These are phyloP conservation scores for Emmonsiellopsis sp. DNA, from an alignment of 2,329 filamentous ascomycete genomes.

Conservation along the genomic window DNA sequence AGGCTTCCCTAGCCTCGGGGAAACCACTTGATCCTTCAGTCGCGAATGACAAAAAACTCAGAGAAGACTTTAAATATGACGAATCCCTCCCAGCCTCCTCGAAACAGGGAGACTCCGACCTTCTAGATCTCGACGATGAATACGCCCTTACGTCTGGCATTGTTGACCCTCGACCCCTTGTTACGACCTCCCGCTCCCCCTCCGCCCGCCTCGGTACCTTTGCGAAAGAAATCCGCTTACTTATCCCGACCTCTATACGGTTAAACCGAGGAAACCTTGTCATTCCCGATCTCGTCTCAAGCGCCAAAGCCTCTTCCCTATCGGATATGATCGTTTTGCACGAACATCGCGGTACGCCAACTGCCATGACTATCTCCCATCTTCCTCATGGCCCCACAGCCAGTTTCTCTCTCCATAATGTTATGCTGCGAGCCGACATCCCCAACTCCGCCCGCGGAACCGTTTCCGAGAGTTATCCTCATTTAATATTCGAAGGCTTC, in stretches of 20 bases:
- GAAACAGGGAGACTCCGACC: constrained; percentile 61
- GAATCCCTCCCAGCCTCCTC: constrained; percentile 63
- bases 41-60: constrained; percentile 74
- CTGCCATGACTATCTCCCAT: constrained; percentile 77
- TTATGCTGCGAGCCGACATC: constrained; percentile 85
- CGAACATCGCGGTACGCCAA: constrained; percentile 87
- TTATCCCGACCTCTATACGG: constrained; percentile 76
- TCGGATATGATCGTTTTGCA: constrained; percentile 81
- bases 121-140: constrained; percentile 82
- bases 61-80: constrained; percentile 89
- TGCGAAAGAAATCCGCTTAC: constrained; percentile 78
- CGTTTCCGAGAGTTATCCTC: constrained; percentile 85
- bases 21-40: constrained; percentile 75
- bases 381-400: constrained; percentile 82
- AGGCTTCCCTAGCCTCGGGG: constrained; percentile 77
- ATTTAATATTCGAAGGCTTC: constrained; percentile 93
- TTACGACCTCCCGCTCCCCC: constrained; percentile 84
- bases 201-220: constrained; percentile 79
- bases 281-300: constrained; percentile 72
- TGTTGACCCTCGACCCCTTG: constrained; percentile 77
- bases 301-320: constrained; percentile 69
- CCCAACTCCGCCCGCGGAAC: constrained; percentile 79
- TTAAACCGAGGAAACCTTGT: constrained; percentile 88
- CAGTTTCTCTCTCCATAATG: constrained; percentile 84
- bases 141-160: constrained; percentile 87